Percentiles rank a stretch among this genome's conserved stretches.
These are phyloP conservation scores for Cynanchum wilfordii DNA, from an alignment of 257 asterid genomes.

Conservation along the genomic window DNA sequence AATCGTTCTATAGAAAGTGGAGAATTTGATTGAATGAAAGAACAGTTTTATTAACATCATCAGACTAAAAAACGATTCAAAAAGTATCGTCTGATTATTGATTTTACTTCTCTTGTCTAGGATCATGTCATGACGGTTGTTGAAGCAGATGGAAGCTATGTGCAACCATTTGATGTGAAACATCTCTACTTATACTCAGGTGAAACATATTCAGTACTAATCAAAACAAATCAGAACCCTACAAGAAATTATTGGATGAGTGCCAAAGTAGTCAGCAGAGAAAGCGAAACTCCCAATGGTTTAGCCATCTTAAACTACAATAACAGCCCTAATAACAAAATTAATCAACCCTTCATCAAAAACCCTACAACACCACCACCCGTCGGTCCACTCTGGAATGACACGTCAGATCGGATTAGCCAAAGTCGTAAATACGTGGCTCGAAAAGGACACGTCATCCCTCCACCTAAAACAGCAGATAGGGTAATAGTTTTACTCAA, in stretches of 20 bases:
- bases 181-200: conserved; percentile 67
- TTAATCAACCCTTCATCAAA: conserved; percentile 24
- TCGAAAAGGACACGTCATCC: conserved; percentile 29
- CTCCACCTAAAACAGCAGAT: conserved; percentile 52
- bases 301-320: conserved; percentile 54
- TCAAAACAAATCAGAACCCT: conserved; percentile 54
- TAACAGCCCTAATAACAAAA: too few relatives aligned
- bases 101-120: conserved; percentile 6
- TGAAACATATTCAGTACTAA: conserved; percentile 61
- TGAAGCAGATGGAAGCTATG: conserved; percentile 71
- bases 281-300: conserved; percentile 45
- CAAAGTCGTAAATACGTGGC: conserved; percentile 47
- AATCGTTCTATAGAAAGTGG: too few relatives aligned
- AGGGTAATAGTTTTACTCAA: conserved; percentile 63
- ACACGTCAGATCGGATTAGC: conserved; percentile 25
- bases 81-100: too few relatives aligned
- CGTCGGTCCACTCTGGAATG: conserved; percentile 53
- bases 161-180: conserved; percentile 57
- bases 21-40: too few relatives aligned
- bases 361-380: conserved; percentile 48
- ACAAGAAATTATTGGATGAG: conserved; percentile 58
- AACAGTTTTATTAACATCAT: too few relatives aligned
- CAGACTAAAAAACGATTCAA: too few relatives aligned
- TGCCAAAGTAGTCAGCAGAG: conserved; percentile 47
- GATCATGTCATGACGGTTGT: conserved; percentile 74